These are phyloP conservation scores for Boletellus ananiceps DNA, from an alignment of 768 basidiomycete species.

Conservation along the genomic window DNA sequence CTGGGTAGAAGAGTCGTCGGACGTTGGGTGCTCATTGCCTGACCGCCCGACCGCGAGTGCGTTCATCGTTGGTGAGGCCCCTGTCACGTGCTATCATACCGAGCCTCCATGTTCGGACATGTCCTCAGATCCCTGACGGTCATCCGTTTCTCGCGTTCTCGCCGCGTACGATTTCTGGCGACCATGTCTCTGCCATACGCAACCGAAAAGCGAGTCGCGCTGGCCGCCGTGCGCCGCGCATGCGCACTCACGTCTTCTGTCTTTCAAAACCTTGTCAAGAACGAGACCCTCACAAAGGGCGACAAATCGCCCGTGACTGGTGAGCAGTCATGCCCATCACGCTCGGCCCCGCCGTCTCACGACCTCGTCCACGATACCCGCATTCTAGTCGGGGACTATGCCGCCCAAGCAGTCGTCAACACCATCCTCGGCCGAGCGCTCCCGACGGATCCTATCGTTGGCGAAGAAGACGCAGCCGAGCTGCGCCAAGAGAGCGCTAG, in stretches of 20 bases:
- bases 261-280: slow-evolving; percentile 78
- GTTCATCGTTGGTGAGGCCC: no score
- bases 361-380: neutral
- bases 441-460: slow-evolving; percentile 84
- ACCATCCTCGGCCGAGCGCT: slow-evolving; percentile 73
- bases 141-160: neutral
- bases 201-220: slow-evolving; percentile 73
- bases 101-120: slow-evolving; percentile 12
- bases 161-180: slow-evolving; percentile 1
- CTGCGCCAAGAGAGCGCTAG: slow-evolving; percentile 48
- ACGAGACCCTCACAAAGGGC: slow-evolving; percentile 82
- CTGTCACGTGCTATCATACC: slow-evolving; percentile 2
- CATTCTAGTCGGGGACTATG: slow-evolving; percentile 78
- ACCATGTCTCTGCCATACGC: slow-evolving; percentile 54
- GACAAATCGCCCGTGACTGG: slow-evolving; percentile 93
- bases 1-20: no score
- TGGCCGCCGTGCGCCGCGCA: slow-evolving; percentile 84
- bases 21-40: no score
- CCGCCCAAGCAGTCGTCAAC: slow-evolving; percentile 90
- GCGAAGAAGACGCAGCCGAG: slow-evolving; percentile 89
- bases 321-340: slow-evolving; percentile 25
- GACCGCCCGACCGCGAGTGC: no score
- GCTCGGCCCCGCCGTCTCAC: neutral
- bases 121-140: slow-evolving; percentile 6
- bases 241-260: slow-evolving; percentile 80